Evolutionary conservation across 2,329 filamentous ascomycete species (phyloP), one percentile per base, ranked within the genome.

Genomic region (Domatiomyces catenatus): DNA sequence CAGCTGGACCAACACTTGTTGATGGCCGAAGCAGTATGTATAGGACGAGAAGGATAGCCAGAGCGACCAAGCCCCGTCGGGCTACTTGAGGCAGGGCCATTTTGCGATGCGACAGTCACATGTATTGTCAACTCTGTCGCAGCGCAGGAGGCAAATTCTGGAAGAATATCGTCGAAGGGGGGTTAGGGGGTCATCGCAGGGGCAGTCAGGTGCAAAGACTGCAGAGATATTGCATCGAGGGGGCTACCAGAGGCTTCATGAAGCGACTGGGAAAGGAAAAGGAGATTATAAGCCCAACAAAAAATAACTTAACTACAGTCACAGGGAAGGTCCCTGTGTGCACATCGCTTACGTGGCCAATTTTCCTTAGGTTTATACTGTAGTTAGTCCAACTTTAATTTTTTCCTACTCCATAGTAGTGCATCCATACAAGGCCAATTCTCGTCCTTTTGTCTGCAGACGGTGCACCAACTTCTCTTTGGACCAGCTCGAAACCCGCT

Each of bases 41-140:
- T 61, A 85, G 71, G 24, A 79, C 76, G 59, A 90, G 67, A 56
- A 89, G 68, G 63, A 81, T 76, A 59, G 77, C 75, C 46, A 86
- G 84, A 50, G 82, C 75, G 59, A 86, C 70, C 55, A 93, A 66
- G 62, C 84, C 84, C 68, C 84, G 83, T 62, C 81, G 79, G 19
- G 50, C 26, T 8, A 50, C 43, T 26, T 24, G 28, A 7, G 49
- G 36, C 8, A 50, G 44, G 8, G 44, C 44, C 49, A 50, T 50
- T 2, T 15, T 15, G 8, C 15, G 32, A 12, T 39, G 8, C 12
- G 32, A 39, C 32, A 15, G 10, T 39, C 15, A 15, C 32, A 39
- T 39, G 12, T 39, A 39, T 39, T 39, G 32, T 39, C 32, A 39
- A 15, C 15, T 39, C 32, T 39, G 10, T 32, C 28, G 10, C 28